Evolutionary conservation across 495 filamentous ascomycete species (phyloP).

Genomic region (Hyphodiscus hymeniophilus): DNA sequence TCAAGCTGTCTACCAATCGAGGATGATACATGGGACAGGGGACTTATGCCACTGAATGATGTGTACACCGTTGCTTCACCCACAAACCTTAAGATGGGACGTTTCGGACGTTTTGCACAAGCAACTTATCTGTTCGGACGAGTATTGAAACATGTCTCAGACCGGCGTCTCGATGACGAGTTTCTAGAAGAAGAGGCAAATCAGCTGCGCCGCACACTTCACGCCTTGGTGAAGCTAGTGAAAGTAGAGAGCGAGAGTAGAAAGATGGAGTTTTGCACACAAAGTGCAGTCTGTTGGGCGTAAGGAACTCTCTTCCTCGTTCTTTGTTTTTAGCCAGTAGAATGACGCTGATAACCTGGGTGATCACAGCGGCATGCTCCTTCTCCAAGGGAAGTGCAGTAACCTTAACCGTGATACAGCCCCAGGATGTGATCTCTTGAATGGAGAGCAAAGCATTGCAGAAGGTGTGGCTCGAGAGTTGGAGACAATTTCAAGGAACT

Average conservation of each 20-base stretch:
- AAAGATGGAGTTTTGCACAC: too few species aligned
- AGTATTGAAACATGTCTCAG: constrained; percentile 5
- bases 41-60: background rate
- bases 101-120: background rate
- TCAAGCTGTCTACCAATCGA: constrained; percentile 32
- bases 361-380: background rate
- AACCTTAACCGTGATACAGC: background rate
- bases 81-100: background rate
- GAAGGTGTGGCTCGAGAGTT: background rate
- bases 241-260: background rate
- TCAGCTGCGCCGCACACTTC: constrained; percentile 4
- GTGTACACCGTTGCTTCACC: constrained; percentile 2
- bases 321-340: too few species aligned
- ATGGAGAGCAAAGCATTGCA: background rate
- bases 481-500: constrained; percentile 2
- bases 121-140: constrained; percentile 4
- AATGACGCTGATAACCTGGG: background rate
- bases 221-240: background rate
- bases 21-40: constrained; percentile 31
- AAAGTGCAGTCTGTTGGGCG: background rate
- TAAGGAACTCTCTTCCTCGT: too few species aligned
- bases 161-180: background rate
- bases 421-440: background rate
- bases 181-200: background rate
- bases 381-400: constrained; percentile 2